A percentile compares a stretch with the other conserved stretches of the same genome.
These are phyloP conservation scores for Rhizopogon salebrosus DNA, from an alignment of 768 basidiomycete genomes.

Conservation along the genomic window DNA sequence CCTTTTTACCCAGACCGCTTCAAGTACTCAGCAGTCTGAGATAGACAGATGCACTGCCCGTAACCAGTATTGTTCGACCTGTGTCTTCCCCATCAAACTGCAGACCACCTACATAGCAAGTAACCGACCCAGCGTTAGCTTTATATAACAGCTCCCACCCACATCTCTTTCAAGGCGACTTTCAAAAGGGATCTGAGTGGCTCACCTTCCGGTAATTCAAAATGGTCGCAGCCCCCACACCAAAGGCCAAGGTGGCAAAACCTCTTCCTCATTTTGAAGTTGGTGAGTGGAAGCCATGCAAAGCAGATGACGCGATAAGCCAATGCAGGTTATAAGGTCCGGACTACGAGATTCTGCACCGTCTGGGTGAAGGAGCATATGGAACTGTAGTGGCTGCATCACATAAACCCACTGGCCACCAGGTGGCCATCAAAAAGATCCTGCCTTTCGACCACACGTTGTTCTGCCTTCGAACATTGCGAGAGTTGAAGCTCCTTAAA, in stretches of 20 bases:
- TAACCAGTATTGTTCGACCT: slow-evolving; percentile 1
- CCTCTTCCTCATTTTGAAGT: slow-evolving; percentile 71
- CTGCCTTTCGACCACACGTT: slow-evolving; percentile 92
- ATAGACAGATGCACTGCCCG: slow-evolving; percentile 5
- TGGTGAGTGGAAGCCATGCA: slow-evolving; percentile 33
- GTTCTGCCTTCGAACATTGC: slow-evolving; percentile 83
- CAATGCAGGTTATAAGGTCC: slow-evolving; percentile 39
- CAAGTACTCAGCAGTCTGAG: not conserved
- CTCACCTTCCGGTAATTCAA: not conserved
- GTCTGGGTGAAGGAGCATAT: slow-evolving; percentile 83
- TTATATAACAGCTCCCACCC: not conserved
- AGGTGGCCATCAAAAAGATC: slow-evolving; percentile 95
- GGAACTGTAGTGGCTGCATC: slow-evolving; percentile 87
- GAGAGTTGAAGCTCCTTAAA: slow-evolving; percentile 87
- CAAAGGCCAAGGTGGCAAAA: slow-evolving; percentile 45
- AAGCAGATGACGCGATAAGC: not conserved
- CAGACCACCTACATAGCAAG: not conserved
- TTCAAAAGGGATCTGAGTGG: no score
- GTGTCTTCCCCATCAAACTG: slow-evolving; percentile 1
- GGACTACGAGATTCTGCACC: slow-evolving; percentile 68
- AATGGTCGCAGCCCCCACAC: slow-evolving; percentile 4
- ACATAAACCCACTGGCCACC: slow-evolving; percentile 73
- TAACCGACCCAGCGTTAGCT: no score
- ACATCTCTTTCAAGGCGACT: not conserved
- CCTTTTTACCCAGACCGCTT: no score